These are phyloP conservation scores for Candida gigantensis DNA, from an alignment of 1,139 yeast species.

Conservation along the genomic window DNA sequence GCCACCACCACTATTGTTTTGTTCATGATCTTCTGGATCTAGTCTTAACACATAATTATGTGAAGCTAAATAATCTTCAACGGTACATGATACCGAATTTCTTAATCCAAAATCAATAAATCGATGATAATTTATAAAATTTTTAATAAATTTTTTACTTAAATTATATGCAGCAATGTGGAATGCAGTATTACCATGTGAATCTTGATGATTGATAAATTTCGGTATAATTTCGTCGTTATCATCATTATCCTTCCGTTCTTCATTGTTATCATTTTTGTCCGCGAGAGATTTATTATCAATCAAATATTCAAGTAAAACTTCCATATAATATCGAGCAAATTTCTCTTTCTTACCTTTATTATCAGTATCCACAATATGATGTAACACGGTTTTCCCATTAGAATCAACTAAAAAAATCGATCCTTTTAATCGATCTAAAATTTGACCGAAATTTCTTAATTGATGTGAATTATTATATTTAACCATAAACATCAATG, in stretches of 20 bases:
- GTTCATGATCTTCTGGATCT: conserved; percentile 19
- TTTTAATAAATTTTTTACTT: conserved; percentile 73
- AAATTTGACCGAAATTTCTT: conserved; percentile 68
- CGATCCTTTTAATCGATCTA: conserved; percentile 77
- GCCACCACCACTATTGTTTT: no score
- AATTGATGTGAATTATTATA: conserved; percentile 85
- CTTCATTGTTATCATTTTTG: neutral
- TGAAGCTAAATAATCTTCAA: conserved; percentile 64
- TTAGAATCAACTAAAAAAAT: conserved; percentile 68
- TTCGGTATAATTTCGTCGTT: conserved; percentile 51
- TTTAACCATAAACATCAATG: conserved; percentile 82
- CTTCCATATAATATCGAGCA: conserved; percentile 81
- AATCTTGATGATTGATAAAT: conserved; percentile 76
- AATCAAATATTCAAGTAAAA: conserved; percentile 60
- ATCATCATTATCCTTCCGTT: conserved; percentile 8
- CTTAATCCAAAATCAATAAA: conserved; percentile 59
- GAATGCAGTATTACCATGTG: conserved; percentile 84
- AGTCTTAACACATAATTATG: conserved; percentile 33
- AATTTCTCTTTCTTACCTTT: conserved; percentile 64
- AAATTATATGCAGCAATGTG: conserved; percentile 79
- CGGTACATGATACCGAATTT: conserved; percentile 71
- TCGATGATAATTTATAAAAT: conserved; percentile 72
- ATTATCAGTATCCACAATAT: conserved; percentile 41
- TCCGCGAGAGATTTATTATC: conserved; percentile 11
- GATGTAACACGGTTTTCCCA: conserved; percentile 79